phyloP scores from a whole-genome alignment of 2,329 filamentous ascomycete species.

The Talaromyces marneffei region DNA sequence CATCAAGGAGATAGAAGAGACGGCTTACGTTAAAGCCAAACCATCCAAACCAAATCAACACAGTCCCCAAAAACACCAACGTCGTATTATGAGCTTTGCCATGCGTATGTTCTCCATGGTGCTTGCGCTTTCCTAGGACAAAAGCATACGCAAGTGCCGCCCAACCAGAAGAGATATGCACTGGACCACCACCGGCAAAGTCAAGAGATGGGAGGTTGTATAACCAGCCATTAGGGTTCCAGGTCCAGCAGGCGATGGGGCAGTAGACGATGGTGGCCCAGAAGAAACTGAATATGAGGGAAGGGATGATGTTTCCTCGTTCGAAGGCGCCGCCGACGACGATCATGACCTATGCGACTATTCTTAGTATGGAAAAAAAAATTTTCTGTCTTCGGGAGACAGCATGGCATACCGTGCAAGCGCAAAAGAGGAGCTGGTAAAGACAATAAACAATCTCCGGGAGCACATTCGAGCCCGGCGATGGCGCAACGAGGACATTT shows the following conservation, averaged over 20 bases:
- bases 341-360: slow-evolving; percentile 50
- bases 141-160: slow-evolving; percentile 67
- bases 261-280: slow-evolving; percentile 69
- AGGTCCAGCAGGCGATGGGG: slow-evolving; percentile 70
- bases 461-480: slow-evolving; percentile 50
- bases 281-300: slow-evolving; percentile 64
- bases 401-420: slow-evolving; percentile 30
- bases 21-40: slow-evolving; percentile 50
- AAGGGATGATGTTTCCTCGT: slow-evolving; percentile 58
- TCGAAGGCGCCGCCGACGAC: slow-evolving; percentile 61
- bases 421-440: slow-evolving; percentile 60
- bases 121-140: slow-evolving; percentile 65
- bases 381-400: background rate
- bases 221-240: slow-evolving; percentile 69
- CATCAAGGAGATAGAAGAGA: background rate
- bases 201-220: slow-evolving; percentile 64
- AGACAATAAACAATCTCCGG: slow-evolving; percentile 63
- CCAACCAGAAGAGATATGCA: slow-evolving; percentile 68
- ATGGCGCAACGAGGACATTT: slow-evolving; percentile 56
- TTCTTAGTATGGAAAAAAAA: no score
- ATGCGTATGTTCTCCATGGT: slow-evolving; percentile 49
- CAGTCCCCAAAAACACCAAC: slow-evolving; percentile 64
- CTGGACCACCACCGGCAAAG: slow-evolving; percentile 69
- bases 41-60: slow-evolving; percentile 46
- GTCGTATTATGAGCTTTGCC: slow-evolving; percentile 64